Conservation (phyloP, 164 flowering plant species). For the Tetrastigma voinierianum region DNA sequence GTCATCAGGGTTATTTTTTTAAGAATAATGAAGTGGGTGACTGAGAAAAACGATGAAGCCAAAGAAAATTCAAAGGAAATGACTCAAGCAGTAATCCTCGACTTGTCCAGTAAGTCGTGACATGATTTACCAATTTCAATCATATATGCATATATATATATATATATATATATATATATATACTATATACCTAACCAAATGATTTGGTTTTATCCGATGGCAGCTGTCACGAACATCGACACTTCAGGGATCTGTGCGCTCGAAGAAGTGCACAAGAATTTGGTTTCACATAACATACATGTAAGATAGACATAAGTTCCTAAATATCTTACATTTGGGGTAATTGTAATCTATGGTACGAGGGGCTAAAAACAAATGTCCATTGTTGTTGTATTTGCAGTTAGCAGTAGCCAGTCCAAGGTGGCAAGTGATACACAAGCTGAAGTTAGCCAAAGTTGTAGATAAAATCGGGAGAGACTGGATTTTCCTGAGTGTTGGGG, state of each 20-base stretch:
- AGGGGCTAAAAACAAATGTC: not conserved
- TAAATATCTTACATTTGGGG: not conserved
- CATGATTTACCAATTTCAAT: not conserved
- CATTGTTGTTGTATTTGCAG: conserved; percentile 35
- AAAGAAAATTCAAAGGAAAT: conserved; percentile 23
- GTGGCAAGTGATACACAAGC: conserved; percentile 72
- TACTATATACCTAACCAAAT: not conserved
- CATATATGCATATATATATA: not conserved
- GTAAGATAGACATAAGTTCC: conserved; percentile 25
- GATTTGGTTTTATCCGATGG: not conserved
- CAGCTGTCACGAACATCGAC: conserved; percentile 66
- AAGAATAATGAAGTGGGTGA: conserved; percentile 46
- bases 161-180: too few species aligned
- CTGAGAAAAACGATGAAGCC: conserved; percentile 30
- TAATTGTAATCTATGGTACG: not conserved
- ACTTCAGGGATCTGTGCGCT: conserved; percentile 63
- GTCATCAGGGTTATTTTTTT: not conserved
- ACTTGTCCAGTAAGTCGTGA: conserved; percentile 57
- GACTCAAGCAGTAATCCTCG: conserved; percentile 46
- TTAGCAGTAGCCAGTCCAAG: conserved; percentile 66
- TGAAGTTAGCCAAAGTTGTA: conserved; percentile 56
- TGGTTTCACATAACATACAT: conserved; percentile 36
- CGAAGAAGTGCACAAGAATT: conserved; percentile 57
- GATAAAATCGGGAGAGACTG: conserved; percentile 49
- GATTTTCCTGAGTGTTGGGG: conserved; percentile 55